Evolutionary conservation across 2,329 filamentous ascomycete genomes (phyloP).

Genomic region (Scopulariopsis brevicaulis): DNA sequence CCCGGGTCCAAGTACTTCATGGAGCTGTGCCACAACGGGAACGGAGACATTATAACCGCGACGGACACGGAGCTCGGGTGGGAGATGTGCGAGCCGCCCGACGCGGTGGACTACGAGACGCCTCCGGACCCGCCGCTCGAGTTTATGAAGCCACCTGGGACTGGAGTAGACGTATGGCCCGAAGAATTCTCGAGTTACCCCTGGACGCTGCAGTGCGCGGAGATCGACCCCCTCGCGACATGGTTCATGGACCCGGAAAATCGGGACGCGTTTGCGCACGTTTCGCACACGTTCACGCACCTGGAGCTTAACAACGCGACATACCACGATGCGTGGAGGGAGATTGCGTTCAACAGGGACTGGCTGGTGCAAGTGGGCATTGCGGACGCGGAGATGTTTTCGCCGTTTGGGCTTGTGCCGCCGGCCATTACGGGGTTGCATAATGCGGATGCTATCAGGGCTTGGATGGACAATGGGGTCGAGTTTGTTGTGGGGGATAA

Average conservation of each 20-base stretch:
- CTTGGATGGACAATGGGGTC: slow-evolving; percentile 48
- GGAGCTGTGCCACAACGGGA: slow-evolving; percentile 41
- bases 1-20: slow-evolving; percentile 38
- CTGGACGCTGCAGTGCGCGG: slow-evolving; percentile 35
- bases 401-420: slow-evolving; percentile 43
- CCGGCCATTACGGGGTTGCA: slow-evolving; percentile 53
- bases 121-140: slow-evolving; percentile 32
- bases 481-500: slow-evolving; percentile 50
- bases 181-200: slow-evolving; percentile 36
- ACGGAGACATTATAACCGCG: slow-evolving; percentile 36
- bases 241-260: slow-evolving; percentile 42
- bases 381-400: slow-evolving; percentile 31
- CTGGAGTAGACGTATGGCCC: slow-evolving; percentile 37
- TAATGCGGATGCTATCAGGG: slow-evolving; percentile 48
- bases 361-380: slow-evolving; percentile 45
- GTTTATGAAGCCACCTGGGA: slow-evolving; percentile 34
- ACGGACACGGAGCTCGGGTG: slow-evolving; percentile 33
- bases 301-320: slow-evolving; percentile 48
- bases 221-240: slow-evolving; percentile 33
- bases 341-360: slow-evolving; percentile 48
- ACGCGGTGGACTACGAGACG: slow-evolving; percentile 30
- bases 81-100: slow-evolving; percentile 25
- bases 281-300: slow-evolving; percentile 55
- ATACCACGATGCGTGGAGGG: slow-evolving; percentile 41
- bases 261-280: slow-evolving; percentile 39